phyloP scores from a whole-genome alignment of 306 rosid genomes.

The Cucumis hystrix region DNA sequence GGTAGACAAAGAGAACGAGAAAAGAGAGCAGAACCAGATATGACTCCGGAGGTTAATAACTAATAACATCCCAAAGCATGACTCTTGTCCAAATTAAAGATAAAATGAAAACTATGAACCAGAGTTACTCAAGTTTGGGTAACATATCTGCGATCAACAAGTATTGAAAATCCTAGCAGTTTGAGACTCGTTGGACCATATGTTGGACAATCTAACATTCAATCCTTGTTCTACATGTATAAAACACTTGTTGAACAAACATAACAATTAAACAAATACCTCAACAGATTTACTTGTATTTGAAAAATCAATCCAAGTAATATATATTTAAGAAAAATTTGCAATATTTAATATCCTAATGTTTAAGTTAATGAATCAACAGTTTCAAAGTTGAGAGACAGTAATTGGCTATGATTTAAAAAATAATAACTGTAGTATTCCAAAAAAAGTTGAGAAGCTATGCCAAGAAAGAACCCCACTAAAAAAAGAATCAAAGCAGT shows the following conservation, averaged over 20 bases:
- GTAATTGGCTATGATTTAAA: background rate
- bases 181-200: background rate
- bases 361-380: background rate
- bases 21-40: background rate
- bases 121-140: background rate
- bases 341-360: background rate
- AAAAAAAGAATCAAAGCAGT: background rate
- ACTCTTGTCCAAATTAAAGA: background rate
- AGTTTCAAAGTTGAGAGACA: background rate
- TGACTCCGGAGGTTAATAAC: background rate
- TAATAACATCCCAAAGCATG: background rate
- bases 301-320: background rate
- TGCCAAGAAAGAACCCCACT: background rate
- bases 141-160: background rate
- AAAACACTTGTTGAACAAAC: background rate
- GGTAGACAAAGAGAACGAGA: background rate
- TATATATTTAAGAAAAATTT: background rate
- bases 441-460: background rate
- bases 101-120: background rate
- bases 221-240: background rate
- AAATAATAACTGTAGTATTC: background rate
- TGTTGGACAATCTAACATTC: background rate
- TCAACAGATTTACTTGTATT: background rate
- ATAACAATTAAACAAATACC: background rate
- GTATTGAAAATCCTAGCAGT: background rate